These are phyloP conservation scores for Terana coerulea DNA, from an alignment of 768 basidiomycete genomes.

Conservation along the genomic window DNA sequence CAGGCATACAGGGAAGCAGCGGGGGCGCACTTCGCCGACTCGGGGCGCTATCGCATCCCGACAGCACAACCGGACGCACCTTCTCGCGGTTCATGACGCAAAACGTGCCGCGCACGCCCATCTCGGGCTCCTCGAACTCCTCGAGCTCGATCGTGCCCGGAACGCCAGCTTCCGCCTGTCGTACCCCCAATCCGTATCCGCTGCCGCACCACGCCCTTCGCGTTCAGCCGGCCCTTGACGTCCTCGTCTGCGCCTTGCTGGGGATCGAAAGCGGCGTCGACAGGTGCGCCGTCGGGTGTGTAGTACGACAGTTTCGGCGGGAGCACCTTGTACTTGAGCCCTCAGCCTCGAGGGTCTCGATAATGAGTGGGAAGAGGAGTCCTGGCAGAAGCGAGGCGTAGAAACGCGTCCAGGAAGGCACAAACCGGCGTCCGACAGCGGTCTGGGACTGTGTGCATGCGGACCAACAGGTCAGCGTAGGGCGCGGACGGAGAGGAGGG, in stretches of 20 bases:
- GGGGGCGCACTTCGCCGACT: too few species aligned
- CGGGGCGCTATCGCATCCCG: background rate
- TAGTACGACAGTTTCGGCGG: constrained; percentile 11
- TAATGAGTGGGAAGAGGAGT: constrained; percentile 49
- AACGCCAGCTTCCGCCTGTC: constrained; percentile 61
- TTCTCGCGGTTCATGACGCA: constrained; percentile 68
- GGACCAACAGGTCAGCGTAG: background rate
- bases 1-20: too few species aligned
- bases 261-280: background rate
- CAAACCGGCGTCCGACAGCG: constrained; percentile 67
- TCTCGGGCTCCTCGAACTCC: constrained; percentile 42
- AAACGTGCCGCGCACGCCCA: constrained; percentile 46
- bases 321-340: constrained; percentile 46
- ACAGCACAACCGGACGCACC: constrained; percentile 36
- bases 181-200: constrained; percentile 59
- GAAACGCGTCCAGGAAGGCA: constrained; percentile 77
- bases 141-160: constrained; percentile 80
- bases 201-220: background rate
- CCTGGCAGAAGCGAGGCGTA: constrained; percentile 58
- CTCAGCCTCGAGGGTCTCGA: constrained; percentile 45
- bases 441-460: constrained; percentile 82
- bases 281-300: background rate
- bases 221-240: constrained; percentile 6
- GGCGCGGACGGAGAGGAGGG: too few species aligned
- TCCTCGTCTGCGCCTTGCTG: background rate